Evolutionary conservation across 306 rosid species (phyloP).

Genomic region (Malus fusca): DNA sequence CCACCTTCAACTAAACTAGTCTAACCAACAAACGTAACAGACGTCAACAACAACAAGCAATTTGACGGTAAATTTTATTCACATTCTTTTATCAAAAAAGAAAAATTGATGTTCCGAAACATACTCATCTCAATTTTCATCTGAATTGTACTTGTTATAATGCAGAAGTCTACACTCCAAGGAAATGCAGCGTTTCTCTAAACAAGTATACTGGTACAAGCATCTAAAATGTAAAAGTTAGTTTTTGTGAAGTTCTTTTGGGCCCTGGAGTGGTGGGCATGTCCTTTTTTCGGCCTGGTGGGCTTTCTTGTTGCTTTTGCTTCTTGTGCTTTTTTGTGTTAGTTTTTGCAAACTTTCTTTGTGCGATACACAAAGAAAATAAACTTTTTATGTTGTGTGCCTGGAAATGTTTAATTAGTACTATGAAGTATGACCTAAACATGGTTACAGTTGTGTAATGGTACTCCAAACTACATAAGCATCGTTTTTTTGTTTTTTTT

Average conservation of each 20-base stretch:
- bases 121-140: background rate
- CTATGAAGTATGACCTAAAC: too few species aligned
- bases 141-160: background rate
- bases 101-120: too few species aligned
- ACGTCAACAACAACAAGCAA: constrained; percentile 28
- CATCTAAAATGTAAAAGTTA: background rate
- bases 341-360: background rate
- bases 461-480: too few species aligned
- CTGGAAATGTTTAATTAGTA: too few species aligned
- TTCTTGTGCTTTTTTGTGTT: background rate
- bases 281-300: background rate
- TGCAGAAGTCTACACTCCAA: background rate
- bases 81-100: background rate
- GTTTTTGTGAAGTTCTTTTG: background rate
- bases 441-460: too few species aligned
- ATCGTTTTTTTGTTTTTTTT: too few species aligned
- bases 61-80: constrained; percentile 8
- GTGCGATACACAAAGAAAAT: too few species aligned
- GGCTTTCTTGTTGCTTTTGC: background rate
- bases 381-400: too few species aligned
- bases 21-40: constrained; percentile 34
- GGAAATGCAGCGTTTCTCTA: background rate
- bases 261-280: background rate
- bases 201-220: background rate
- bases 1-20: constrained; percentile 49